Evolutionary conservation across 768 basidiomycete species (phyloP).

Genomic region (Termitomyces sp.): DNA sequence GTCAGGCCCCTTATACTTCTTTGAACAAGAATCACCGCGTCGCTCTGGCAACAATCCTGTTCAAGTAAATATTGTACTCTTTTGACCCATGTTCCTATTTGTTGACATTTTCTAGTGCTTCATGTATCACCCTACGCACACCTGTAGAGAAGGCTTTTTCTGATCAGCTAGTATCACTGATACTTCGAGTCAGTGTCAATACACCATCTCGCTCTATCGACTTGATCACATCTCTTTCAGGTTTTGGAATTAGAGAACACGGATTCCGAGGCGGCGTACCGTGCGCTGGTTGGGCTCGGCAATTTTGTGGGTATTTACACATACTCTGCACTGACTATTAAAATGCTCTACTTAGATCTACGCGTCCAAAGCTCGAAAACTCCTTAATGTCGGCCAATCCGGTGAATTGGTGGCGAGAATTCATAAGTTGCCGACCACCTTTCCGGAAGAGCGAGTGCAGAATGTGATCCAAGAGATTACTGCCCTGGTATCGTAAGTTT

Average conservation of each 20-base stretch:
- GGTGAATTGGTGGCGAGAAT: slow-evolving; percentile 35
- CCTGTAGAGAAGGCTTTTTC: slow-evolving; percentile 34
- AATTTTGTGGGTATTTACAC: slow-evolving; percentile 49
- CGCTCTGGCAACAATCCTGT: slow-evolving; percentile 73
- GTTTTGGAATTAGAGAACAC: slow-evolving; percentile 41
- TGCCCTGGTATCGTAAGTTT: slow-evolving; percentile 29
- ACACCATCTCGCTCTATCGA: neutral
- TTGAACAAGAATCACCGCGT: slow-evolving; percentile 70
- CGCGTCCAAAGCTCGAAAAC: slow-evolving; percentile 33
- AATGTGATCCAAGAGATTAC: slow-evolving; percentile 45
- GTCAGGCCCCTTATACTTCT: slow-evolving; percentile 42
- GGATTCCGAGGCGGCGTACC: slow-evolving; percentile 69
- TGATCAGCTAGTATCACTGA: slow-evolving; percentile 36
- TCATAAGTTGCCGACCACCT: slow-evolving; percentile 34
- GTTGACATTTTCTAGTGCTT: slow-evolving; percentile 41
- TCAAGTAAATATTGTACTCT: slow-evolving; percentile 64
- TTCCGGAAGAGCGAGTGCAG: slow-evolving; percentile 56
- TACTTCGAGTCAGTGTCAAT: slow-evolving; percentile 37
- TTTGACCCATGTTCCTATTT: neutral
- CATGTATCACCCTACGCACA: slow-evolving; percentile 47
- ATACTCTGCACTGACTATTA: neutral
- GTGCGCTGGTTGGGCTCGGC: slow-evolving; percentile 66
- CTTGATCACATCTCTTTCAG: slow-evolving; percentile 24
- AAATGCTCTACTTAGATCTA: slow-evolving; percentile 36
- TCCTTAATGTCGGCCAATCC: slow-evolving; percentile 34